These are phyloP conservation scores for Penicillium sp. DNA, from an alignment of 2,329 filamentous ascomycete species.

Conservation along the genomic window DNA sequence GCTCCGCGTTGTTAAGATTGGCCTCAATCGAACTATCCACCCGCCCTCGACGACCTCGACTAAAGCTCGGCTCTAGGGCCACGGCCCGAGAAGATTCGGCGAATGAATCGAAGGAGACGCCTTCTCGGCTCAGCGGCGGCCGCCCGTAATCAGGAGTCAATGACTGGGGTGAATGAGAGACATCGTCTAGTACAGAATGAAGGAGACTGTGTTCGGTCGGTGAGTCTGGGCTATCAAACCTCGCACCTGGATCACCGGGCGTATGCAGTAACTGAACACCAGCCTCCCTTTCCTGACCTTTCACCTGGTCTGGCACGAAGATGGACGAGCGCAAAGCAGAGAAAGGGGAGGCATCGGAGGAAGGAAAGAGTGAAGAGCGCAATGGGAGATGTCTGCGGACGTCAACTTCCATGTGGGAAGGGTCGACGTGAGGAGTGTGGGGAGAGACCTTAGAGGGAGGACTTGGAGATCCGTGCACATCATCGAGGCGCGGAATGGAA, in stretches of 20 bases:
- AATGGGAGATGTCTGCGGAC: constrained; percentile 33
- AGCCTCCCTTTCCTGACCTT: constrained; percentile 23
- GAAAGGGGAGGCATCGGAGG: constrained; percentile 23
- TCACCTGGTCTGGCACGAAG: constrained; percentile 26
- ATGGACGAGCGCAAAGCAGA: constrained; percentile 30
- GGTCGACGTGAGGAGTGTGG: constrained; percentile 27
- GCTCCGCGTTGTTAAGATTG: constrained; percentile 59
- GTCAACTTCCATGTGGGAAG: constrained; percentile 41
- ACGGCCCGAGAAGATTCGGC: constrained; percentile 23
- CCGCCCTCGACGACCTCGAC: constrained; percentile 45
- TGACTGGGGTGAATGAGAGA: constrained; percentile 20
- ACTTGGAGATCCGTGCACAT: constrained; percentile 31
- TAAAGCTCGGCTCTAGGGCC: constrained; percentile 39
- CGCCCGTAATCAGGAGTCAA: constrained; percentile 24
- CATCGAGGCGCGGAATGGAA: constrained; percentile 31
- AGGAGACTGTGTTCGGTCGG: constrained; percentile 26
- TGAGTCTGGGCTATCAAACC: constrained; percentile 14
- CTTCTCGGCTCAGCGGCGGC: constrained; percentile 20
- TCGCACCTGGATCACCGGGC: constrained; percentile 26
- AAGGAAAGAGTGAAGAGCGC: constrained; percentile 27
- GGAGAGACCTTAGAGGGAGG: constrained; percentile 31
- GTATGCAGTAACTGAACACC: constrained; percentile 20
- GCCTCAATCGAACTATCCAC: constrained; percentile 65
- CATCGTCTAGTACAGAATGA: constrained; percentile 31
- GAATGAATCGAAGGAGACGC: constrained; percentile 21